Conservation (phyloP, 2,329 filamentous ascomycete species). For the Didymellaceae sp. region DNA sequence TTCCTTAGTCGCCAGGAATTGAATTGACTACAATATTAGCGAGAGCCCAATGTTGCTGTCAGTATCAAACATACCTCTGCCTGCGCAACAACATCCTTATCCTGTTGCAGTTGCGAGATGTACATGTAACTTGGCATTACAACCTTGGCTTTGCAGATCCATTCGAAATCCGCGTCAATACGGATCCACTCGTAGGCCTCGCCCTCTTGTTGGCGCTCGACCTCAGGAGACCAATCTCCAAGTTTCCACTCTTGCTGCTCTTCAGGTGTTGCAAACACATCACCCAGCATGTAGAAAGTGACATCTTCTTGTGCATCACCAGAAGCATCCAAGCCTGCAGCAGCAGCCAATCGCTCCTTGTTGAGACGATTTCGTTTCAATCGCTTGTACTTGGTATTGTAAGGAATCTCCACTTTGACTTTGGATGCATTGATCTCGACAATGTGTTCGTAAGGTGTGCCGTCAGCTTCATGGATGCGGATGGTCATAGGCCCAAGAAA, state of each 20-base stretch:
- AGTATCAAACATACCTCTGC: conserved; percentile 48
- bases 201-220: conserved; percentile 88
- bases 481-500: conserved; percentile 98
- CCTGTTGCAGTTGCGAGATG: conserved; percentile 94
- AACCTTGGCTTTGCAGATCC: conserved; percentile 82
- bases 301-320: conserved; percentile 75
- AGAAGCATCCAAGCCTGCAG: conserved; percentile 66
- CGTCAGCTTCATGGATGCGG: conserved; percentile 95
- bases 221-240: conserved; percentile 86
- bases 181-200: conserved; percentile 99
- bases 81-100: conserved; percentile 93
- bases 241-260: conserved; percentile 85
- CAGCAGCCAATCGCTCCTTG: conserved; percentile 75
- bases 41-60: conserved; percentile 19
- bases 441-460: conserved; percentile 97
- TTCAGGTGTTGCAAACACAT: conserved; percentile 82
- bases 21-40: conserved; percentile 61
- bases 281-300: conserved; percentile 88
- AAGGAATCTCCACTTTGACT: conserved; percentile 91
- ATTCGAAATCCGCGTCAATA: conserved; percentile 97
- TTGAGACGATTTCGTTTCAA: conserved; percentile 86
- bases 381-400: conserved; percentile 99
- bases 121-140: conserved; percentile 97
- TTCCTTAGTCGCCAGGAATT: conserved; percentile 72
- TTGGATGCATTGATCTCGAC: conserved; percentile 89